phyloP scores from a whole-genome alignment of 805 yeast species.

The Wickerhamomyces chaumierensis region DNA sequence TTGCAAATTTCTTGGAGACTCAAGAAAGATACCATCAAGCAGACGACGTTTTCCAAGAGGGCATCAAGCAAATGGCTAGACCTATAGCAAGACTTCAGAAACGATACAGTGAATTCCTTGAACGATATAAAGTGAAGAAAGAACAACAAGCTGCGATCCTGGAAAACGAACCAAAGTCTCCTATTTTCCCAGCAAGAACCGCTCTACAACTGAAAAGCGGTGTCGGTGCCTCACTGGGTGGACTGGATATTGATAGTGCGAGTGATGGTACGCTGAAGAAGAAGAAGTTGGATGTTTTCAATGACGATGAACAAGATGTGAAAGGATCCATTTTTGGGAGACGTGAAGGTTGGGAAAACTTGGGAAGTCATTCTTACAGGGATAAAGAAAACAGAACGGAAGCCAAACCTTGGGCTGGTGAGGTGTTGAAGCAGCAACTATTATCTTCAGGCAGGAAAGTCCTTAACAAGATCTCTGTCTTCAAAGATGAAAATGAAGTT shows the following conservation, averaged over 20 bases:
- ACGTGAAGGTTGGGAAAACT: conserved; percentile 38
- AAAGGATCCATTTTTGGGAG: no score
- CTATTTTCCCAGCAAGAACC: conserved; percentile 23
- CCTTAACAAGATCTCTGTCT: conserved; percentile 23
- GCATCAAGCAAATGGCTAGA: conserved; percentile 50
- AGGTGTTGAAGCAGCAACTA: conserved; percentile 36
- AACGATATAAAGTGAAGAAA: conserved; percentile 23
- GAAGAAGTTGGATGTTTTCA: conserved; percentile 12
- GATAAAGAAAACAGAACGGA: conserved; percentile 53
- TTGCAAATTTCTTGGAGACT: conserved; percentile 52
- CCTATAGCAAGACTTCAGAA: conserved; percentile 41
- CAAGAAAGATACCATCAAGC: conserved; percentile 42
- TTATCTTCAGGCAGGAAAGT: conserved; percentile 7
- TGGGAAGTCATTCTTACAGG: conserved; percentile 38
- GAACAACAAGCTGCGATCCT: conserved; percentile 2
- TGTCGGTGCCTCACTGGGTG: background rate
- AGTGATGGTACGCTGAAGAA: no score
- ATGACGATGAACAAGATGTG: conserved; percentile 7
- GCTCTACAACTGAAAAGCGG: conserved; percentile 30
- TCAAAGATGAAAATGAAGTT: conserved; percentile 24
- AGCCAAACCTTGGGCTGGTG: conserved; percentile 56
- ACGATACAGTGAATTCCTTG: conserved; percentile 32
- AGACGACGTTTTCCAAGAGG: conserved; percentile 42
- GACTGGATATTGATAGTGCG: no score
- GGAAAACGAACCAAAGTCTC: conserved; percentile 23